These are phyloP conservation scores for Leccinum subgranulosum DNA, from an alignment of 768 basidiomycete species.

Conservation along the genomic window DNA sequence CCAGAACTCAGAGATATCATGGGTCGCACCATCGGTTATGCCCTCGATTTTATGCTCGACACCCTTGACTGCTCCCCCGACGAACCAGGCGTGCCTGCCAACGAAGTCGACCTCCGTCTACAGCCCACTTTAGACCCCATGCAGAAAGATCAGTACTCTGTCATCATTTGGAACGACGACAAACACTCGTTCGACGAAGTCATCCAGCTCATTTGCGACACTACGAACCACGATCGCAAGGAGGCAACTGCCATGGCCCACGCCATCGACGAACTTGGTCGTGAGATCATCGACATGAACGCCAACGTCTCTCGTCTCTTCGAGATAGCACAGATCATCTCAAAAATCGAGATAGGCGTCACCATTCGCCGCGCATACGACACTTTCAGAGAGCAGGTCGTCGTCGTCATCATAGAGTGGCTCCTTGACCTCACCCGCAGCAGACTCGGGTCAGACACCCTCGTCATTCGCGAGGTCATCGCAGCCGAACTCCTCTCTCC, in stretches of 20 bases:
- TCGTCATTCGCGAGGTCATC: constrained; percentile 70
- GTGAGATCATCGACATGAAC: constrained; percentile 81
- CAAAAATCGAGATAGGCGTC: constrained; percentile 88
- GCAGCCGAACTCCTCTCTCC: constrained; percentile 66
- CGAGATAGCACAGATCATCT: constrained; percentile 73
- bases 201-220: constrained; percentile 64
- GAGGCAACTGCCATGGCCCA: constrained; percentile 57
- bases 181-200: constrained; percentile 93
- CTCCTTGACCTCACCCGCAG: constrained; percentile 75
- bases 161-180: constrained; percentile 96
- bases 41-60: constrained; percentile 79
- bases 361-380: constrained; percentile 86
- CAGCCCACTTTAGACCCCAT: constrained; percentile 78
- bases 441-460: constrained; percentile 61
- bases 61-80: constrained; percentile 81
- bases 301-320: constrained; percentile 51
- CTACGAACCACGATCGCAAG: constrained; percentile 46
- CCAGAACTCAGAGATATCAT: constrained; percentile 72
- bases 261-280: constrained; percentile 73
- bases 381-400: constrained; percentile 84
- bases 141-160: constrained; percentile 74
- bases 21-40: constrained; percentile 68
- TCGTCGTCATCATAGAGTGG: constrained; percentile 83
- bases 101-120: constrained; percentile 66
- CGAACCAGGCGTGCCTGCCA: constrained; percentile 62